These are phyloP conservation scores for Mallotus japonicus DNA, from an alignment of 441 rosid species.

Conservation along the genomic window DNA sequence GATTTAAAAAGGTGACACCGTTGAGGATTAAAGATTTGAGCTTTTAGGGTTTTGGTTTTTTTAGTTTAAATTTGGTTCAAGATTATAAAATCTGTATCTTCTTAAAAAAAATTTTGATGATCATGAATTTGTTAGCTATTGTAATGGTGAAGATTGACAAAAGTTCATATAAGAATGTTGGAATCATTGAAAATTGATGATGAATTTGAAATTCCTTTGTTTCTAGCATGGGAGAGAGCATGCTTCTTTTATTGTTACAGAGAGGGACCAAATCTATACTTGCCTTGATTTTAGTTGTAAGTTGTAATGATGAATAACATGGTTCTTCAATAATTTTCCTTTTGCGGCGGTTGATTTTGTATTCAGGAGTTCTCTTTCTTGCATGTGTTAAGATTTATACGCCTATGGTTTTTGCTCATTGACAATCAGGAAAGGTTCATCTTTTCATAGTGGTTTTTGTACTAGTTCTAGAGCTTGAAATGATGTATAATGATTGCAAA, in stretches of 20 bases:
- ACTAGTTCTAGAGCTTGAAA: not conserved
- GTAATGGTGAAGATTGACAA: not conserved
- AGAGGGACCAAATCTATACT: not conserved
- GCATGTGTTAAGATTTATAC: too few species aligned
- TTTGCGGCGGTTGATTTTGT: too few species aligned
- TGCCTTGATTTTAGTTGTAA: not conserved
- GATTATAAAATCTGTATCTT: slow-evolving; percentile 5
- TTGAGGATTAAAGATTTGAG: not conserved
- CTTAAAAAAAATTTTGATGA: slow-evolving; percentile 38
- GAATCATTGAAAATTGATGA: not conserved
- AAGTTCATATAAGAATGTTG: too few species aligned
- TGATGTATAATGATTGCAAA: not conserved
- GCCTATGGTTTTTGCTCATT: too few species aligned
- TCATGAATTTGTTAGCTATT: slow-evolving; percentile 5
- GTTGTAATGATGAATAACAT: slow-evolving; percentile 3
- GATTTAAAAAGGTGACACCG: slow-evolving; percentile 31
- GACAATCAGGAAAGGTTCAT: too few species aligned
- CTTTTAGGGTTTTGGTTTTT: not conserved
- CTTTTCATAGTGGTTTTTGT: too few species aligned
- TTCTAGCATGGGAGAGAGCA: not conserved
- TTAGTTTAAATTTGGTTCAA: not conserved
- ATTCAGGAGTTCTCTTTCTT: not conserved
- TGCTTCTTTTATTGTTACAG: not conserved
- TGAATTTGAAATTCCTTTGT: not conserved
- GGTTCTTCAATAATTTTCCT: not conserved